A percentile compares a stretch with the other conserved stretches of the same genome.
phyloP scores from a whole-genome alignment of 805 yeast species.

The Candida hispaniensis region DNA sequence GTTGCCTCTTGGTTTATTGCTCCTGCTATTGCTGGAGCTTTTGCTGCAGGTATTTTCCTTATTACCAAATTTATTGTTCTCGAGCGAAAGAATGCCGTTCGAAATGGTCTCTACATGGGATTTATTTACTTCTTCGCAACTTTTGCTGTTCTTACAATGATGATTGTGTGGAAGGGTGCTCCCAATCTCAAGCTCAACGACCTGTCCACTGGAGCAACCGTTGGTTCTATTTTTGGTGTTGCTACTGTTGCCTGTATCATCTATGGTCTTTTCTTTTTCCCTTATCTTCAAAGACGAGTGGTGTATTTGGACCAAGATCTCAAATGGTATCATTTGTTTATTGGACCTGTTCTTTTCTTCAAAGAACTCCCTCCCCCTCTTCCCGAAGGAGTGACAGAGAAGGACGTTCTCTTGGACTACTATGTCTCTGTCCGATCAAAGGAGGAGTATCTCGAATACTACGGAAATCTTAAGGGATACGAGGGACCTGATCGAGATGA shows the following conservation, averaged over 20 bases:
- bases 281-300: conserved; percentile 51
- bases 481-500: conserved; percentile 16
- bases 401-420: conserved; percentile 46
- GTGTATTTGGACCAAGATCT: conserved; percentile 58
- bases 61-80: conserved; percentile 50
- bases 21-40: conserved; percentile 54
- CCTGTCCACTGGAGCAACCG: conserved; percentile 42
- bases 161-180: conserved; percentile 73
- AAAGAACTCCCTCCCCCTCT: conserved; percentile 54
- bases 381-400: conserved; percentile 38
- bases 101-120: conserved; percentile 46
- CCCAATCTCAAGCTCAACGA: conserved; percentile 50
- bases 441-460: conserved; percentile 13
- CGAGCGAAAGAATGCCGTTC: conserved; percentile 45
- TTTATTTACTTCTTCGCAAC: conserved; percentile 53
- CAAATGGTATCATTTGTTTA: conserved; percentile 41
- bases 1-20: conserved; percentile 77
- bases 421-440: conserved; percentile 30
- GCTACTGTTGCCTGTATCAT: conserved; percentile 46
- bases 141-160: conserved; percentile 57
- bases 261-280: conserved; percentile 46
- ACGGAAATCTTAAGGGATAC: conserved; percentile 14
- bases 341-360: conserved; percentile 53
- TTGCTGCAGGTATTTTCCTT: conserved; percentile 49
- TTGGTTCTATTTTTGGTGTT: conserved; percentile 53